Base-by-base conservation (phyloP, 257 asterid genomes). In the Nicotiana paniculata region DNA sequence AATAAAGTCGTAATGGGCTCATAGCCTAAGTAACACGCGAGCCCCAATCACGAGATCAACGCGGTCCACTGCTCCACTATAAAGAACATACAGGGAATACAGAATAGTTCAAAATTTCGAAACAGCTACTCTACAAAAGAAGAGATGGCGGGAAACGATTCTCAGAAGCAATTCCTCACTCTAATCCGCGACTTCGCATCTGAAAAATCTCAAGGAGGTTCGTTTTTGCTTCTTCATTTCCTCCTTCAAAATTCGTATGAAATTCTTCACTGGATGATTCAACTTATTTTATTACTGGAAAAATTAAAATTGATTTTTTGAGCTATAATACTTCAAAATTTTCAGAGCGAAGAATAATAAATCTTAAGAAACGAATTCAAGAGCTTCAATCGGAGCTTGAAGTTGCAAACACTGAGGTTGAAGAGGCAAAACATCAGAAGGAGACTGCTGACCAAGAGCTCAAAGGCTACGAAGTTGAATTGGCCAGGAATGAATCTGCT, bases 201-300 rank as follows among this genome's bases (percentile, higher is more conserved):
- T 46, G 97, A 93, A 84, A 93, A 91, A 83, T 88, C 93, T 81
- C 95, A 90, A 86, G 98, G 97, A 90, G 96, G 99, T 93, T 83
- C 68, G 33, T 15, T 57, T 21, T 46, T 61, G 0, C 59, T 8
- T 3, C 15, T 33, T 65, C 84, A 68, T 13, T 43, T 65, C 28
- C 24, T 32, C 37, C n/a, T 57, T 57, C 1, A 18, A 8, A 78
- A 7, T 11, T 61, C 51, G 69, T 30, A 17, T 77, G 57, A 77
- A 77, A 26, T 77, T 77, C 2, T 55, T 67, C 53, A 35, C 21
- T 1, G 5, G 35, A 43, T 70, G 21, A 70, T 70, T 43, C 77
- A 5, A 21, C 59, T 35, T 16, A 43, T 79, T 15, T 79, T 13
- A n/a, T 62, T 24, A 24, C 64, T 79, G 39, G 57, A 79, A 43